Base-by-base conservation (phyloP, 371 early-diverging fungal species). In the Saksenaea vasiformis region DNA sequence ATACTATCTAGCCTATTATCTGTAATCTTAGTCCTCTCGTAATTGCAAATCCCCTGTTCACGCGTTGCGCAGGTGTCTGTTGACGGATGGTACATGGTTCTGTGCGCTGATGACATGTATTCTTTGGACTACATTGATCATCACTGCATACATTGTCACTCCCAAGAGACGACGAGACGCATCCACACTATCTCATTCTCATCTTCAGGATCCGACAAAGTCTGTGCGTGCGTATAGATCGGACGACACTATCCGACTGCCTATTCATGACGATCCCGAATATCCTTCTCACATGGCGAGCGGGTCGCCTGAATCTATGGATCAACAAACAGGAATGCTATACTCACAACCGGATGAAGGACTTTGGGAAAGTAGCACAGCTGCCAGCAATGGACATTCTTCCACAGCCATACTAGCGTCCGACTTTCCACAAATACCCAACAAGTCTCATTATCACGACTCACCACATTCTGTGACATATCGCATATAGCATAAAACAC, bases 41-140 rank as follows among this genome's bases (percentile, higher is more conserved):
- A 19, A 19, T 14, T 36, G 26, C 26, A 44, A 11, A 27, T 36
- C 19, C 35, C 27, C 19, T 28, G 34, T 61, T 35, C 22, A 51
- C 17, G 41, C 53, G 19, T 15, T 39, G n/a, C 54, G 22, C 26
- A 64, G 65, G 10, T 64, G 65, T 27, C 17, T 64, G 1, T 15
- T 64, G 38, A 34, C 58, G 8, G 44, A 58, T 38, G 54, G 44
- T 8, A 64, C 65, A 5, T 64, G 53, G 58, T 37, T 54, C 26
- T 13, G 51, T 53, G 65, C 56, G 0, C 26, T 43, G 19, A 11
- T 54, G 19, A 38, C 13, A 1, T 64, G 65, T 54, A 15, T 53
- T 7, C 34, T 63, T 9, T 63, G 63, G 63, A 17, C 56, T 3
- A 15, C 28, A 3, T 39, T 63, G 44, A 22, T 43, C 14, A 24